Conservation (phyloP, 768 basidiomycete genomes). For the Pleurotus giganteus region DNA sequence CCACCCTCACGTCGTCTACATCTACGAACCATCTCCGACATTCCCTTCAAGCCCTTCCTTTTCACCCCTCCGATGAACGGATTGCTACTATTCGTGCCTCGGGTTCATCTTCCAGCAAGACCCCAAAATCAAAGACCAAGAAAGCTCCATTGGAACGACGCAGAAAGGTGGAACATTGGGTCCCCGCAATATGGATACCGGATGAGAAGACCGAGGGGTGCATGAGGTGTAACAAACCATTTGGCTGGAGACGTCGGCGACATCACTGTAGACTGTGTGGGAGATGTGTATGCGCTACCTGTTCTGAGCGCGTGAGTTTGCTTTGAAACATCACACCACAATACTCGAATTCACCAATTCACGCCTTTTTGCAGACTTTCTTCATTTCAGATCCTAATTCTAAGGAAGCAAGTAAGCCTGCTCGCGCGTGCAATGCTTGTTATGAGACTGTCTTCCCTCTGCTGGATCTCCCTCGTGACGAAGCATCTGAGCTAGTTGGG, state of each 20-base stretch:
- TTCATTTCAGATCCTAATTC: conserved; percentile 62
- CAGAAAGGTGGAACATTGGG: conserved; percentile 73
- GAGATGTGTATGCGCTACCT: conserved; percentile 79
- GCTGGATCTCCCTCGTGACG: conserved; percentile 29
- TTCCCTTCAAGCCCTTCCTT: conserved; percentile 70
- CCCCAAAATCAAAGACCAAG: conserved; percentile 18
- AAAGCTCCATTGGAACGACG: conserved; percentile 32
- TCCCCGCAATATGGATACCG: conserved; percentile 92
- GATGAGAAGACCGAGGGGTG: conserved; percentile 81
- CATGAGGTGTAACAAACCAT: conserved; percentile 77
- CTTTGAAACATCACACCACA: not conserved
- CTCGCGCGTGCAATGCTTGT: conserved; percentile 83
- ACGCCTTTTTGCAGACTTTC: conserved; percentile 58
- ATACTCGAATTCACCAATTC: not conserved
- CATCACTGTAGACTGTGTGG: conserved; percentile 90
- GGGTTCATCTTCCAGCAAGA: conserved; percentile 15
- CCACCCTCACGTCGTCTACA: conserved; percentile 75
- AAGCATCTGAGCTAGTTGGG: conserved; percentile 11
- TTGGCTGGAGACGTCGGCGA: conserved; percentile 75
- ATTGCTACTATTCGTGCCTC: conserved; percentile 26
- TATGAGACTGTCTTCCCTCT: conserved; percentile 85
- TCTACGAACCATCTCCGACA: conserved; percentile 76
- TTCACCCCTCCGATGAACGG: conserved; percentile 53
- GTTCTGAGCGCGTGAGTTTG: conserved; percentile 68
- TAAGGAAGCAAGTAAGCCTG: conserved; percentile 51